These are phyloP conservation scores for Penicillium ochrochloron DNA, from an alignment of 495 filamentous ascomycete genomes.

Conservation along the genomic window DNA sequence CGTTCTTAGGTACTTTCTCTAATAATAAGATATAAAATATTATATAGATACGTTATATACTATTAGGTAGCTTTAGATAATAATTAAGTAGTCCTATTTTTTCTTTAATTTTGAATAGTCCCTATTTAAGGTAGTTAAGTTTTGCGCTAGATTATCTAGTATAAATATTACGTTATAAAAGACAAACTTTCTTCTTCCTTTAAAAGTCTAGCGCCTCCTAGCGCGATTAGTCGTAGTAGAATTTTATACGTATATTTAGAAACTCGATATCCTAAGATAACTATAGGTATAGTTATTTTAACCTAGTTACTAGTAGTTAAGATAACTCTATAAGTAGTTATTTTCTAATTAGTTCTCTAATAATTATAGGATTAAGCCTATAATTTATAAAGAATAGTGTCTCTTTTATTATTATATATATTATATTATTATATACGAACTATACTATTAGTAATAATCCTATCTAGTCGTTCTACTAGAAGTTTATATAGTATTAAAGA, in stretches of 20 bases:
- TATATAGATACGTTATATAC: conserved; percentile 9
- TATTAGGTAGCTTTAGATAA: conserved; percentile 11
- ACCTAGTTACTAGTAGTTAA: background rate
- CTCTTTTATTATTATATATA: background rate
- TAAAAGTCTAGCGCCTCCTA: background rate
- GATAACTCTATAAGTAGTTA: background rate
- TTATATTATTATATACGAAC: conserved; percentile 32
- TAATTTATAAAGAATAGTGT: conserved; percentile 29
- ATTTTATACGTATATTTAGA: conserved; percentile 1
- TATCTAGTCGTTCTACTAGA: conserved; percentile 36
- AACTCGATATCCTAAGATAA: background rate
- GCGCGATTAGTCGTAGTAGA: conserved; percentile 6
- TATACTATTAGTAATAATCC: conserved; percentile 29
- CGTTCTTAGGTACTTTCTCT: conserved; percentile 10
- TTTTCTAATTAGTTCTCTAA: conserved; percentile 3
- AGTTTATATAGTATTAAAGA: conserved; percentile 15
- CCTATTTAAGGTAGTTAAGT: conserved; percentile 12
- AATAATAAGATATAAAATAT: conserved; percentile 18
- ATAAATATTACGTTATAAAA: conserved; percentile 9
- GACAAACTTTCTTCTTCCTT: conserved; percentile 11
- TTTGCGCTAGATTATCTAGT: conserved; percentile 14
- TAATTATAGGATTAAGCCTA: conserved; percentile 9
- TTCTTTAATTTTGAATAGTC: conserved; percentile 18
- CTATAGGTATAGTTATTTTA: conserved; percentile 6
- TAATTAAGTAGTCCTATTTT: conserved; percentile 21